Evolutionary conservation across 768 basidiomycete genomes (phyloP), one percentile per base, ranked within the genome.

Genomic region (Mycena rosella): DNA sequence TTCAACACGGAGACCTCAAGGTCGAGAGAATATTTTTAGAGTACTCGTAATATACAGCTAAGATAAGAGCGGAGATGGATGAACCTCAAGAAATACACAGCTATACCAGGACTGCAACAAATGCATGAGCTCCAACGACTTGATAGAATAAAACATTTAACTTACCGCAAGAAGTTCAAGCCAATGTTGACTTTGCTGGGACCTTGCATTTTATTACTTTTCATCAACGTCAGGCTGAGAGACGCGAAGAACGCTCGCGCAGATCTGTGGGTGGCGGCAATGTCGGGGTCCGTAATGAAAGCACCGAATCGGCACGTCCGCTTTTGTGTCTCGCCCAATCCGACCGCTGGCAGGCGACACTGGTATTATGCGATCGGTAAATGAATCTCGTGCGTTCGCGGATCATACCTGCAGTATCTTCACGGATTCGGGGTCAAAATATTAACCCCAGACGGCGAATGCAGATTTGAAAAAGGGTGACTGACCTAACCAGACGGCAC

Each of bases 211-310:
- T 5, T 34, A 11, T 34, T 34, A 11, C 32, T 6, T 34, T 34
- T 34, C 32, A 34, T 34, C 32, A 34, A 11, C 32, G 9, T 38
- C 55, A 44, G 57, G 44, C 44, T 44, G 29, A 14, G n/a, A 22
- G 44, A 58, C 57, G 9, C 30, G 45, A n/a, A 15, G 29, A 47
- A 58, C 34, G n/a, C 32, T 58, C 42, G 20, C 18, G 57, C 57
- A 58, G 27, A 57, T 57, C 56, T 57, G 56, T 44, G 32, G 14
- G n/a, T n/a, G n/a, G n/a, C n/a, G n/a, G n/a, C 24, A 45, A 17
- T 14, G 26, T 44, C 14, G 32, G 11, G 11, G 11, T 44, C 15
- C 27, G 27, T 13, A 44, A 30, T 14, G 27, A 56, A 11, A 17
- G 20, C 56, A 29, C 38, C n/a, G n/a, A 36, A 20, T 2, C n/a